Percentiles rank a stretch among this genome's conserved stretches.
phyloP scores from a whole-genome alignment of 257 asterid genomes.

The Paulownia fortunei region DNA sequence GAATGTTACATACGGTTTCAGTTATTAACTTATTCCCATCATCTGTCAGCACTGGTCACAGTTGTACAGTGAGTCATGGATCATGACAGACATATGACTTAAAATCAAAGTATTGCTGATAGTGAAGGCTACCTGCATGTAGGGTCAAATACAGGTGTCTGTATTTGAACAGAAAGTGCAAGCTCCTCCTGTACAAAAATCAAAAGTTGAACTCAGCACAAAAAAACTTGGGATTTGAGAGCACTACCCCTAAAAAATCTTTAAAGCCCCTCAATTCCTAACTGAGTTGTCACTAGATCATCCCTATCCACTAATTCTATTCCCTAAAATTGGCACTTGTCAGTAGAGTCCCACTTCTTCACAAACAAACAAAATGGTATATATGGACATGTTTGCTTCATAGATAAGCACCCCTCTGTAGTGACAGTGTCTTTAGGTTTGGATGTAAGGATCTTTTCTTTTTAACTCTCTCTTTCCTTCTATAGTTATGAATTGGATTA shows the following conservation, averaged over 20 bases:
- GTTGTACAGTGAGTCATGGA: neutral
- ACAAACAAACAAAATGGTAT: conserved; percentile 20
- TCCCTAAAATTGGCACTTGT: conserved; percentile 35
- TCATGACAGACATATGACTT: neutral
- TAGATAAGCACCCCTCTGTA: conserved; percentile 39
- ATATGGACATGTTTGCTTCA: conserved; percentile 39
- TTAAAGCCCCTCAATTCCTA: neutral
- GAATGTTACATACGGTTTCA: neutral
- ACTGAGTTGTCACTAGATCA: conserved; percentile 33
- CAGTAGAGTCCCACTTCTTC: conserved; percentile 44
- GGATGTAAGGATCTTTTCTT: neutral
- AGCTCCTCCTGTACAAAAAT: neutral
- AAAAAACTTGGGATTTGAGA: neutral
- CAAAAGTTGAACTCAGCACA: conserved; percentile 14
- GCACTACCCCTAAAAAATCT: neutral
- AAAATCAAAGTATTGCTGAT: neutral
- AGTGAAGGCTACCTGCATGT: neutral
- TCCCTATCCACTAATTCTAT: conserved; percentile 49
- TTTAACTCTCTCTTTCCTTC: neutral
- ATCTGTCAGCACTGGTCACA: neutral
- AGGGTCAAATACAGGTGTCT: conserved; percentile 14
- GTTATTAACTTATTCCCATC: neutral
- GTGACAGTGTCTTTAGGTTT: neutral
- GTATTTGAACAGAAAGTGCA: neutral
- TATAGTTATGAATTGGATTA: neutral